Evolutionary conservation across 148 eudicot genomes (phyloP).

Genomic region (Talinum fruticosum): DNA sequence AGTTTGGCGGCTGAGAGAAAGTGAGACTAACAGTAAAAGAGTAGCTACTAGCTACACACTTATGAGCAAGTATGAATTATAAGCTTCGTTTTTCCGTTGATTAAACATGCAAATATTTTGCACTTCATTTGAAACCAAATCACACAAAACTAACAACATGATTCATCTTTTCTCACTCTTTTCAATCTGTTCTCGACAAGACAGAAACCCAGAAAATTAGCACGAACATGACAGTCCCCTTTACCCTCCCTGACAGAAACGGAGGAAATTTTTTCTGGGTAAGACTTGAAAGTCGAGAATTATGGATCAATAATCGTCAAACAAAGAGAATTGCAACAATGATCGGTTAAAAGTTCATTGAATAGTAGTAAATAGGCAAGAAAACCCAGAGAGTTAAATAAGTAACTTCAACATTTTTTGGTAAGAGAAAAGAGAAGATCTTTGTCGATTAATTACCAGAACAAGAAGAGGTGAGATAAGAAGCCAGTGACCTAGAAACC

Average conservation of each 20-base stretch:
- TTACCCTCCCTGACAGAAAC: background rate
- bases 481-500: slow-evolving; percentile 29
- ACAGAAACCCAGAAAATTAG: slow-evolving; percentile 3
- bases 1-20: background rate
- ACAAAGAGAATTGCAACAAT: background rate
- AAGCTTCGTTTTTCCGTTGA: background rate
- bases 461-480: slow-evolving; percentile 13
- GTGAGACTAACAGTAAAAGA: too few species aligned
- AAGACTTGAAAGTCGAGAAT: background rate
- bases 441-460: slow-evolving; percentile 26
- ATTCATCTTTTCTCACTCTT: background rate
- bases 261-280: background rate
- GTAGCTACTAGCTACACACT: background rate
- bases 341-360: background rate
- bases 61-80: background rate
- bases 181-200: background rate
- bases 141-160: background rate
- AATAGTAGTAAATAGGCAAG: background rate
- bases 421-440: background rate
- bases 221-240: background rate
- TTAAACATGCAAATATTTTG: slow-evolving; percentile 13
- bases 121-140: background rate
- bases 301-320: background rate
- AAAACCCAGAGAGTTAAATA: background rate
- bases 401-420: background rate